phyloP scores from a whole-genome alignment of 2,329 filamentous ascomycete species.

The Colletotrichum lupini region DNA sequence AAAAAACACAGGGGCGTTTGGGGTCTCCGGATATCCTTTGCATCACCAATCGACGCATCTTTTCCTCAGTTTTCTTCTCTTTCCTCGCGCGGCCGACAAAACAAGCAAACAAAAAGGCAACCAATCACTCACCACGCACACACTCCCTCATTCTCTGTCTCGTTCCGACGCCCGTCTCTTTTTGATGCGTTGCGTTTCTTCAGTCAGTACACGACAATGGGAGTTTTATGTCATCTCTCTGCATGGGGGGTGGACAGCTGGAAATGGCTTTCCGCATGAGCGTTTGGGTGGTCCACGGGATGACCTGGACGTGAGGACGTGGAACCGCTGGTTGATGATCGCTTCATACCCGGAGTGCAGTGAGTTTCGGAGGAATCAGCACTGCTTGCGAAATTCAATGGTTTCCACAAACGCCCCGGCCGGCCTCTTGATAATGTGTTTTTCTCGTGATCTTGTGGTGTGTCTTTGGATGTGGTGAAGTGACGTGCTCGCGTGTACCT shows the following conservation, averaged over 20 bases:
- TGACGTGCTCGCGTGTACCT: slow-evolving; percentile 14
- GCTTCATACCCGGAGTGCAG: slow-evolving; percentile 68
- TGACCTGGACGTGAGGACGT: slow-evolving; percentile 67
- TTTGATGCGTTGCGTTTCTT: neutral
- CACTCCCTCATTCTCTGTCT: slow-evolving; percentile 8
- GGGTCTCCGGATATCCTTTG: slow-evolving; percentile 82
- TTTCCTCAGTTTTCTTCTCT: slow-evolving; percentile 27
- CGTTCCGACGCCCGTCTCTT: slow-evolving; percentile 1
- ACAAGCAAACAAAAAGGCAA: slow-evolving; percentile 48
- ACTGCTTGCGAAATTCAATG: slow-evolving; percentile 71
- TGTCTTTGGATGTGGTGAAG: neutral
- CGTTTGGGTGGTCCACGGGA: slow-evolving; percentile 53
- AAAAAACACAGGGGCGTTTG: slow-evolving; percentile 73
- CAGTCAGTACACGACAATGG: neutral
- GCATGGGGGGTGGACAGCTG: slow-evolving; percentile 67
- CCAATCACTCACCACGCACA: slow-evolving; percentile 7
- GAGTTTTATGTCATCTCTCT: slow-evolving; percentile 45
- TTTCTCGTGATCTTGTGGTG: slow-evolving; percentile 3
- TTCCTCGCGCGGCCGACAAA: slow-evolving; percentile 33
- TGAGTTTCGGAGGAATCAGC: slow-evolving; percentile 57
- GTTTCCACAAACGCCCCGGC: slow-evolving; percentile 52
- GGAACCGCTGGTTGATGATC: slow-evolving; percentile 71
- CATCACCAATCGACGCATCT: slow-evolving; percentile 62
- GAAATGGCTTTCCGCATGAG: slow-evolving; percentile 69
- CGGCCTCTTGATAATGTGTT: neutral